phyloP scores from a whole-genome alignment of 2,329 filamentous ascomycete genomes.

The Elsinoe batatas region DNA sequence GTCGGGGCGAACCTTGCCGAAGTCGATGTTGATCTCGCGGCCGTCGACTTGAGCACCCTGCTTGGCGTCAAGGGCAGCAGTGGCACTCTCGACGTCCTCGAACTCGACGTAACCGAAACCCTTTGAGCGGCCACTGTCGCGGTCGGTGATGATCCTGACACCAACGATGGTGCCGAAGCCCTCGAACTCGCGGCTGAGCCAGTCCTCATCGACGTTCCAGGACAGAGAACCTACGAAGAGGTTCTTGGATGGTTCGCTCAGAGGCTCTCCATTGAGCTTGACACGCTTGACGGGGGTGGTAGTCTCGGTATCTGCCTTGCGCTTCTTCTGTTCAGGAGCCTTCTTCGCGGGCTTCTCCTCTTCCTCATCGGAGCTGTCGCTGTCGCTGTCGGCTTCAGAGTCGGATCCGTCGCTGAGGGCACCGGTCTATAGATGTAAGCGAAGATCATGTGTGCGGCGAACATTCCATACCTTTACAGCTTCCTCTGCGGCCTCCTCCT shows the following conservation, averaged over 20 bases:
- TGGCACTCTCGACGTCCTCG: slow-evolving; percentile 54
- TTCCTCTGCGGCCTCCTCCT: slow-evolving; percentile 22
- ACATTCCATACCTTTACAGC: slow-evolving; percentile 24
- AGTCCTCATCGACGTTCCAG: slow-evolving; percentile 82
- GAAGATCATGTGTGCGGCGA: slow-evolving; percentile 1
- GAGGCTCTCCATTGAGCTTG: slow-evolving; percentile 39
- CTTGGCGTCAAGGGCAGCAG: slow-evolving; percentile 65
- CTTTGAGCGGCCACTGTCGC: slow-evolving; percentile 70
- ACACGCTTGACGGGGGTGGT: slow-evolving; percentile 54
- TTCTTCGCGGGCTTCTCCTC: slow-evolving; percentile 33
- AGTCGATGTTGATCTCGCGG: slow-evolving; percentile 69
- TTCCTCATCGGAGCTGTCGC: slow-evolving; percentile 27
- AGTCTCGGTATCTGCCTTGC: slow-evolving; percentile 50
- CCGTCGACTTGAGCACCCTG: slow-evolving; percentile 64
- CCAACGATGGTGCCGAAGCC: slow-evolving; percentile 61
- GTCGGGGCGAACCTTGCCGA: slow-evolving; percentile 56
- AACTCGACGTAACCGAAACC: slow-evolving; percentile 93
- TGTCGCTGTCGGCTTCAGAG: slow-evolving; percentile 17
- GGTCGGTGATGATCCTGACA: slow-evolving; percentile 75
- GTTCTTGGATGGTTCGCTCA: slow-evolving; percentile 46
- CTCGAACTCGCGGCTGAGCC: slow-evolving; percentile 72
- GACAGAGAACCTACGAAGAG: slow-evolving; percentile 85
- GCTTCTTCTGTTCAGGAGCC: slow-evolving; percentile 48
- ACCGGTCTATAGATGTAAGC: neutral
- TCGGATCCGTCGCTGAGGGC: slow-evolving; percentile 19